Base-by-base conservation (phyloP, 2,329 filamentous ascomycete genomes). In the Dactylellina parvicollis region DNA sequence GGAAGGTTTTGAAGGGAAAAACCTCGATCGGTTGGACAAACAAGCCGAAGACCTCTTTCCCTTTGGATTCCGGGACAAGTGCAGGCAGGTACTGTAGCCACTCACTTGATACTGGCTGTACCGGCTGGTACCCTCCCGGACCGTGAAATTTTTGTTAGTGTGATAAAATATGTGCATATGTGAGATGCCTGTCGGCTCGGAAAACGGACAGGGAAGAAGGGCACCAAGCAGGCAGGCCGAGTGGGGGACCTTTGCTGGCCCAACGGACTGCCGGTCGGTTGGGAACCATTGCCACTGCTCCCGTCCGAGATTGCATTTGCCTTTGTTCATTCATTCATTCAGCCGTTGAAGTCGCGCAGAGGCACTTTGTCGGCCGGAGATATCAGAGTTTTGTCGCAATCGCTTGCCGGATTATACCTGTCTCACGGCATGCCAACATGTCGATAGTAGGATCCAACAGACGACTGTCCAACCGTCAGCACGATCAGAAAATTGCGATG, bases 151-250 rank as follows among this genome's bases (percentile, higher is more conserved):
- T 65, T 64, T 71, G 36, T 50, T 16, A 32, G 9, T 32, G 10
- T 34, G 24, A 14, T 5, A 5, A 12, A 12, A 12, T 32, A 5
- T 5, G 30, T 12, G 30, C 5, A 12, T 5, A 12, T 32, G 26
- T 7, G 47, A 32, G n/a, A 14, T 38, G 57, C 57, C 46, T 60
- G 54, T 60, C 60, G 69, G 69, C 69, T 73, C 69, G 69, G 69
- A 61, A 73, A 60, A 73, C 52, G 18, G 54, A 46, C 60, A 73
- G 69, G 69, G 52, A 64, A 49, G 36, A 60, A 32, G n/a, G 14
- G 24, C 55, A 42, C 46, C 52, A 67, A 34, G 54, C 32, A 61
- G 55, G 55, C 65, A 55, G 47, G 60, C 60, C 66, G 66, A 71
- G 57, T 71, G 57, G 65, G 65, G 56, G 60, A 40, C 22, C n/a